Base-by-base conservation (phyloP, 371 early-diverging fungal genomes). In the Dipsacomyces acuminosporus region DNA sequence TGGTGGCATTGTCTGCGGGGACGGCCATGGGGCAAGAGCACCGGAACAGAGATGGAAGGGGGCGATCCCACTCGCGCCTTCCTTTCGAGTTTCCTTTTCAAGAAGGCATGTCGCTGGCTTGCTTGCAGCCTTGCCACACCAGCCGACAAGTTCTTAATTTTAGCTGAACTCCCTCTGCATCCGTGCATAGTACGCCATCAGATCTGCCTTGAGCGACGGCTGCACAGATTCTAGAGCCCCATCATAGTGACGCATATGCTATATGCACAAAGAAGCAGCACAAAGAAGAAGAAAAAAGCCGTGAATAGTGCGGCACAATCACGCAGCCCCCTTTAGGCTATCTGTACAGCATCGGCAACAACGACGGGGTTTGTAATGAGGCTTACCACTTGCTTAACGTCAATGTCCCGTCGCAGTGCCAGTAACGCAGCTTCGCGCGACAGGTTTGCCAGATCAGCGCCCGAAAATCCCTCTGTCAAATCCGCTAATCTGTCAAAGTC, bases 351-450 rank as follows among this genome's bases (percentile, higher is more conserved):
- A 30, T 30, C 30, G 5, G 11, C 30, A 30, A 11, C 30, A 30
- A 30, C 5, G 30, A 30, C 30, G 11, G 30, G 11, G 8, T 13
- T 14, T 8, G 8, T 21, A 33, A 56, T n/a, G 30, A 30, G 30
- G 30, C 51, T 63, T 72, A 75, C 81, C 65, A 85, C 86, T 20
- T 56, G 19, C 2, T 55, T 30, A 0, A 76, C 77, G 15, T 59
- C 54, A 8, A 74, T 60, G 41, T 77, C 54, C 41, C 80, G 74
- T 40, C 92, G 80, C 62, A 89, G 59, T 0, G 89, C 88, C 38
- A 85, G 80, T 75, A 99, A 73, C 1, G 94, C 92, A 0, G 99
- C 99, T 73, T 99, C 99, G 36, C 98, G 82, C 60, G 96, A 94
- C 8, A 99, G 72, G 54, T 91, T 90, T 66, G 91, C 86, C 43